These are phyloP conservation scores for Wallacemonas sp. DNA, from an alignment of 208 protist genomes.

Conservation along the genomic window DNA sequence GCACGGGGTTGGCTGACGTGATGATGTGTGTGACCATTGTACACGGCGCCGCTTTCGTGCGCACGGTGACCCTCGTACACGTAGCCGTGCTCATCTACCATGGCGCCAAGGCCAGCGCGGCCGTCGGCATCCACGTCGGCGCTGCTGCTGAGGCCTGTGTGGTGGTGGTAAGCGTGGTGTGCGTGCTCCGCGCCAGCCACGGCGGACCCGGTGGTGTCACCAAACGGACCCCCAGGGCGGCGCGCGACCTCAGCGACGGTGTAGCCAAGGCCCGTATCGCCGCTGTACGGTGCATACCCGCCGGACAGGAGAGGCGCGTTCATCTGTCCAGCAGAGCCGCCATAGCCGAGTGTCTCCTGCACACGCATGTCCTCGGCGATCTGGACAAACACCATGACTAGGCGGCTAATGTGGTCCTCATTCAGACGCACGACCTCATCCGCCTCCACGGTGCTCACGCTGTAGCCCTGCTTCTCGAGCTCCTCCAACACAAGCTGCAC, in stretches of 20 bases:
- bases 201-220: background rate
- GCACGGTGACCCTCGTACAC: background rate
- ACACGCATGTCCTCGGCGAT: constrained; percentile 49
- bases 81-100: background rate
- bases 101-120: constrained; percentile 5
- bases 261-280: constrained; percentile 34
- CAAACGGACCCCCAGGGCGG: background rate
- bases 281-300: constrained; percentile 10
- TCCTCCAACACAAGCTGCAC: constrained; percentile 72
- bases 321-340: background rate
- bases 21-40: background rate
- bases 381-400: constrained; percentile 76
- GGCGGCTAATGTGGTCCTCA: constrained; percentile 80
- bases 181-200: no score
- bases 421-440: constrained; percentile 80
- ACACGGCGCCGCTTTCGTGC: background rate
- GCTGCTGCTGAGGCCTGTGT: background rate
- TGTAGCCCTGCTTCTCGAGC: constrained; percentile 55
- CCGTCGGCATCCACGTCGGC: constrained; percentile 16
- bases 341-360: constrained; percentile 11
- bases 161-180: constrained; percentile 3
- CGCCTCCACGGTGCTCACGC: constrained; percentile 54
- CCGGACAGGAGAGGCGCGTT: background rate
- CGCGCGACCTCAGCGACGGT: constrained; percentile 45
- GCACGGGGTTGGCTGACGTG: constrained; percentile 10